Conservation (phyloP, 2,329 filamentous ascomycete species). For the Bretziella fagacearum region DNA sequence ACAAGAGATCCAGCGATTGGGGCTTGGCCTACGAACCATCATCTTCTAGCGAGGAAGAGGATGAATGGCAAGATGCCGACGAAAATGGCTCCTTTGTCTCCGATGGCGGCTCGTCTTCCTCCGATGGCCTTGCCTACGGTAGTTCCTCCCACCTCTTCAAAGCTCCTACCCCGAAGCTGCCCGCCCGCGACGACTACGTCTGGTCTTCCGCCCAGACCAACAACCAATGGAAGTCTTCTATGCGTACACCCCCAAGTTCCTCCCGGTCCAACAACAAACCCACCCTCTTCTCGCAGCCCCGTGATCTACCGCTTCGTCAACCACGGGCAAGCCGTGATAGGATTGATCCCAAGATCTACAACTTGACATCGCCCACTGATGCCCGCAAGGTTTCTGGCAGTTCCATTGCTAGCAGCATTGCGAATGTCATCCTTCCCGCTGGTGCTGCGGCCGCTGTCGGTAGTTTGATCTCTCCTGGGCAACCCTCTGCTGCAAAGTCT, state of each 20-base stretch:
- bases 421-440: background rate
- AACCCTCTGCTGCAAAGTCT: background rate
- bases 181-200: background rate
- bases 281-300: background rate
- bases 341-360: background rate
- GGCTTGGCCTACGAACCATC: conserved; percentile 8
- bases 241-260: background rate
- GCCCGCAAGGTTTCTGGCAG: background rate
- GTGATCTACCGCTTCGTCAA: background rate
- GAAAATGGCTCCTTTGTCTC: conserved; percentile 6
- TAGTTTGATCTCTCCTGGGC: background rate
- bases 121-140: conserved; percentile 13
- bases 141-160: background rate
- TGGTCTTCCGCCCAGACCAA: background rate
- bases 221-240: background rate
- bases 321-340: background rate
- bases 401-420: conserved; percentile 1
- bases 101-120: conserved; percentile 7
- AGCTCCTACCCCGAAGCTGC: background rate
- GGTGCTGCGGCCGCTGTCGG: background rate
- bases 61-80: conserved; percentile 10
- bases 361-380: background rate
- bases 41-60: conserved; percentile 3
- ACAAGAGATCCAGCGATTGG: background rate
- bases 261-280: background rate